Percentiles rank a stretch among this genome's conserved stretches.
Evolutionary conservation across 202 grass and related monocot species (phyloP).

Genomic region (Zizania palustris): DNA sequence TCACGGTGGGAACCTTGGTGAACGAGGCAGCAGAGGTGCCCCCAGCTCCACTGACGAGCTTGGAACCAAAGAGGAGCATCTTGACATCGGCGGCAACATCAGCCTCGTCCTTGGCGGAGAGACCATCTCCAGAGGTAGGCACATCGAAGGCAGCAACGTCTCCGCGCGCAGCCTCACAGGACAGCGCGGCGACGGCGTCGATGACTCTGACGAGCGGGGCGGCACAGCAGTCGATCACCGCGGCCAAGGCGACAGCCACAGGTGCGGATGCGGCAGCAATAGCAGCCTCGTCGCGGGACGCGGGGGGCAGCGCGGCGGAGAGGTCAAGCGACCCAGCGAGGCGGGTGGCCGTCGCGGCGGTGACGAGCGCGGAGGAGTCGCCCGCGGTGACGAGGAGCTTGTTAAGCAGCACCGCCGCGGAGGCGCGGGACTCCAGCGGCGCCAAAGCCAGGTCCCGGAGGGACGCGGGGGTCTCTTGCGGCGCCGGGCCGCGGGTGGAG

Average conservation of each 20-base stretch:
- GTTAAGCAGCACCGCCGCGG: slow-evolving; percentile 77
- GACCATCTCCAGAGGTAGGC: slow-evolving; percentile 71
- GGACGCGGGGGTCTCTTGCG: slow-evolving; percentile 46
- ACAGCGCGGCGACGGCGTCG: slow-evolving; percentile 82
- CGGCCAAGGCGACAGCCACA: slow-evolving; percentile 49
- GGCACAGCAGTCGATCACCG: slow-evolving; percentile 77
- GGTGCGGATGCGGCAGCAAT: slow-evolving; percentile 59
- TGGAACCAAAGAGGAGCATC: slow-evolving; percentile 78
- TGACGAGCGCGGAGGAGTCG: slow-evolving; percentile 44
- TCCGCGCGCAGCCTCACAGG: slow-evolving; percentile 75
- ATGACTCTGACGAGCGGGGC: slow-evolving; percentile 61
- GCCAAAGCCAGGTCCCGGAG: slow-evolving; percentile 35
- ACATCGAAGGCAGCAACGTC: slow-evolving; percentile 70
- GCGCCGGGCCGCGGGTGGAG: slow-evolving; percentile 38
- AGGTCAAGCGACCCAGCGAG: slow-evolving; percentile 53
- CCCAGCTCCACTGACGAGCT: slow-evolving; percentile 54
- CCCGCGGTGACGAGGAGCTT: slow-evolving; percentile 70
- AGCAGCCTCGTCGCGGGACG: slow-evolving; percentile 53
- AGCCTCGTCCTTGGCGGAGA: slow-evolving; percentile 75
- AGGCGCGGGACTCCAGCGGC: slow-evolving; percentile 51
- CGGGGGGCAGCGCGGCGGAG: slow-evolving; percentile 44
- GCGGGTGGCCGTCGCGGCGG: slow-evolving; percentile 42
- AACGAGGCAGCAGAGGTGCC: slow-evolving; percentile 34
- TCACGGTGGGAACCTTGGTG: slow-evolving; percentile 61
- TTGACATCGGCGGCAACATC: slow-evolving; percentile 85